phyloP scores from a whole-genome alignment of 2,329 filamentous ascomycete species.

The Leptographium lundbergii region DNA sequence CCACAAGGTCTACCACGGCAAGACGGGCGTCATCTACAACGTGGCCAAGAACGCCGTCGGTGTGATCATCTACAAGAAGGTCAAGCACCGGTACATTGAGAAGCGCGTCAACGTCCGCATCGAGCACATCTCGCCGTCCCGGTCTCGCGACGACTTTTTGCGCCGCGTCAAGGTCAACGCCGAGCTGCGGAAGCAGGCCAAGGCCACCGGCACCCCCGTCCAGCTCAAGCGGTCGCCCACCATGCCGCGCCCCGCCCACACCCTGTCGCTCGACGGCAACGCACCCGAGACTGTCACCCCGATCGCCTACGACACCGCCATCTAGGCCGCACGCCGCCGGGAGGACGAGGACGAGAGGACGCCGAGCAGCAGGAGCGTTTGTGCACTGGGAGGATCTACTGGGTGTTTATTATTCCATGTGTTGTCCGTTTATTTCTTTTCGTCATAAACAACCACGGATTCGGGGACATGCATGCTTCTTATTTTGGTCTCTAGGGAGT shows the following conservation, averaged over 20 bases:
- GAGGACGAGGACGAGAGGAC: background rate
- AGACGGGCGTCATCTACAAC: constrained; percentile 98
- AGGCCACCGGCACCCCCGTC: constrained; percentile 74
- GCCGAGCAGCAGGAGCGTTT: background rate
- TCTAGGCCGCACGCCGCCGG: constrained; percentile 40
- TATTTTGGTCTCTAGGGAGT: constrained; percentile 3
- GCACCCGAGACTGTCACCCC: constrained; percentile 14
- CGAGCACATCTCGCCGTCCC: constrained; percentile 91
- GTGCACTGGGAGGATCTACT: background rate
- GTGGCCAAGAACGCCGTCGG: constrained; percentile 96
- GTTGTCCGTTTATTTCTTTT: constrained; percentile 2
- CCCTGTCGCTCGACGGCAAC: constrained; percentile 23
- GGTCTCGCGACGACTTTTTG: constrained; percentile 94
- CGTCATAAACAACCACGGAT: constrained; percentile 1
- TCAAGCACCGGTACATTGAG: constrained; percentile 99
- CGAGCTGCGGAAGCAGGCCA: constrained; percentile 82
- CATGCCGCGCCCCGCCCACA: constrained; percentile 68
- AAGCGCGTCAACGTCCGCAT: constrained; percentile 99
- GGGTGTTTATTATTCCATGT: constrained; percentile 4
- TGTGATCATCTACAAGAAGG: constrained; percentile 99
- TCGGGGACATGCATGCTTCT: constrained; percentile 3
- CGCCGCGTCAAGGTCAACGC: constrained; percentile 95
- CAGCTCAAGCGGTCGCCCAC: constrained; percentile 85
- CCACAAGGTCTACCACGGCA: constrained; percentile 99
- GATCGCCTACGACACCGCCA: constrained; percentile 93